Evolutionary conservation across 805 yeast genomes (phyloP).

Genomic region (Candida takata): DNA sequence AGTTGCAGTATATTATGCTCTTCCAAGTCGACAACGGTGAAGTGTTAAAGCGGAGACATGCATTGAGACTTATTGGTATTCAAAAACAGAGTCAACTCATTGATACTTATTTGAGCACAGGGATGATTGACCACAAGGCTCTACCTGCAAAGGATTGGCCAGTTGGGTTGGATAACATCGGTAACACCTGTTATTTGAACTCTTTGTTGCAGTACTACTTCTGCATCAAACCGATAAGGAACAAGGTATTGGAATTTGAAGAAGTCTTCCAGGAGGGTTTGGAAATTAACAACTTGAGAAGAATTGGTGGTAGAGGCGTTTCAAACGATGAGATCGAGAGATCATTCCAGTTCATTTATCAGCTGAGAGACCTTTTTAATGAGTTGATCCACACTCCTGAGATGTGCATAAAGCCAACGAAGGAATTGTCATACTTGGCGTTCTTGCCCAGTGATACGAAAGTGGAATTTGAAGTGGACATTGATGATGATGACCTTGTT

Average conservation of each 20-base stretch:
- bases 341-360: slow-evolving; percentile 74
- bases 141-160: slow-evolving; percentile 73
- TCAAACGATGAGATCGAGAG: slow-evolving; percentile 73
- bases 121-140: slow-evolving; percentile 51
- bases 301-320: slow-evolving; percentile 84
- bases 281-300: slow-evolving; percentile 38
- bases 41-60: slow-evolving; percentile 46
- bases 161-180: slow-evolving; percentile 88
- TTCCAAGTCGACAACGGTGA: slow-evolving; percentile 47
- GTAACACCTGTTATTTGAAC: slow-evolving; percentile 92
- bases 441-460: slow-evolving; percentile 65
- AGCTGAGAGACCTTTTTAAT: slow-evolving; percentile 59
- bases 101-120: slow-evolving; percentile 48
- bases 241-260: slow-evolving; percentile 52
- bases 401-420: slow-evolving; percentile 71
- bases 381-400: slow-evolving; percentile 58
- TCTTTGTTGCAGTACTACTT: slow-evolving; percentile 88
- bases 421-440: slow-evolving; percentile 82
- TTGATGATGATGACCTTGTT: not conserved
- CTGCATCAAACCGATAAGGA: slow-evolving; percentile 74
- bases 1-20: slow-evolving; percentile 45
- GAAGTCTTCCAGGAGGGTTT: slow-evolving; percentile 23
- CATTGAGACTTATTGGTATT: slow-evolving; percentile 50
- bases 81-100: slow-evolving; percentile 50
- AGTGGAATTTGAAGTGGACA: slow-evolving; percentile 43